Percentiles rank a stretch among this genome's conserved stretches.
Evolutionary conservation across 768 basidiomycete genomes (phyloP).

Genomic region (Mycena kentingensis): DNA sequence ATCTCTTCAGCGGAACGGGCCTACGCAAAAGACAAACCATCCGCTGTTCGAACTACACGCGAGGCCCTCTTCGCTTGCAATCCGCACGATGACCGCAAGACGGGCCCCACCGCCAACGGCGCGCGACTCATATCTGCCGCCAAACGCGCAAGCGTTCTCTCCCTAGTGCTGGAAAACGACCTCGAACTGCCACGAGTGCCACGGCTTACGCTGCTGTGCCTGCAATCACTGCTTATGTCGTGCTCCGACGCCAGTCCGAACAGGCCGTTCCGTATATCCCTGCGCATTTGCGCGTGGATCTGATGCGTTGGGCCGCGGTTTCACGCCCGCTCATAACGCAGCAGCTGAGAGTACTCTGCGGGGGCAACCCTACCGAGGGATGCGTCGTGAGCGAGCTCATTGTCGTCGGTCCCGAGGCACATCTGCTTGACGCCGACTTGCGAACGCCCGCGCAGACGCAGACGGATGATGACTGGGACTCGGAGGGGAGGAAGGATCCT

Average conservation of each 20-base stretch:
- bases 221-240: conserved; percentile 46
- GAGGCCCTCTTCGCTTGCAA: conserved; percentile 22
- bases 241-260: conserved; percentile 42
- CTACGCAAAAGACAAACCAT: conserved; percentile 12
- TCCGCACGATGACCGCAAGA: conserved; percentile 35
- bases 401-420: conserved; percentile 56
- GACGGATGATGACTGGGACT: conserved; percentile 46
- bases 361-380: conserved; percentile 46
- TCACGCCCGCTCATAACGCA: conserved; percentile 53
- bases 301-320: conserved; percentile 61
- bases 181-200: conserved; percentile 39
- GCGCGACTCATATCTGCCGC: conserved; percentile 32
- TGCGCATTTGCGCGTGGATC: conserved; percentile 56
- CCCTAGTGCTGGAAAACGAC: conserved; percentile 43
- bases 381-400: conserved; percentile 67
- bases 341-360: conserved; percentile 54
- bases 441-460: conserved; percentile 9
- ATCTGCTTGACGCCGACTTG: conserved; percentile 48
- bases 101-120: too few relatives aligned
- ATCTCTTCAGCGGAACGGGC: conserved; percentile 28
- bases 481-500: conserved; percentile 34
- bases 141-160: conserved; percentile 62
- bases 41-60: conserved; percentile 5
- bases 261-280: conserved; percentile 55
- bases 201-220: conserved; percentile 57